Evolutionary conservation across 495 filamentous ascomycete species (phyloP), one percentile per base, ranked within the genome.

Genomic region (Lindgomyces ingoldianus): DNA sequence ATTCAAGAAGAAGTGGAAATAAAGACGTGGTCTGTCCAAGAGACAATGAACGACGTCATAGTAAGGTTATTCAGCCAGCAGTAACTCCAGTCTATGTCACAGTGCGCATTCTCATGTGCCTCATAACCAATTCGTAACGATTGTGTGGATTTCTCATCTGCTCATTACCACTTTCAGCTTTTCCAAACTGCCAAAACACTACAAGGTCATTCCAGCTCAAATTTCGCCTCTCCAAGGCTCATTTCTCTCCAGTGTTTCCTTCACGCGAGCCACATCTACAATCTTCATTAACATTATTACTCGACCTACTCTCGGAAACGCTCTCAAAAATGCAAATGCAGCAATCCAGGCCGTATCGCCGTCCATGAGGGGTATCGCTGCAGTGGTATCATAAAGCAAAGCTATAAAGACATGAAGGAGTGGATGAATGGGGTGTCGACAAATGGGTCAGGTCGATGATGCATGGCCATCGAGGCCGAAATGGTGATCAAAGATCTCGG

Each of bases 301-400:
- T 19, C 21, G 10, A 11, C 21, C 25, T 24, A 27, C 49, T 27
- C 21, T 27, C 26, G 21, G 29, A 33, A 9, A 16, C 46, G 16
- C n/a, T n/a, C 25, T 25, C 46, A 22, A 3, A 47, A n/a, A 22
- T 51, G 44, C 24, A 57, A 67, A 67, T 62, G 64, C 57, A 67
- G 64, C 29, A 61, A 56, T 62, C 57, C 41, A 67, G 50, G 57
- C 33, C 25, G 49, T 36, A 51, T 59, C 60, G 52, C 51, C 51
- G 42, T 39, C 41, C 54, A 56, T 51, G 50, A 62, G 39, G 64
- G 64, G 64, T 67, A 67, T 67, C 64, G 44, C 48, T 45, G 55
- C 47, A 54, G 54, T 64, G 54, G 56, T 60, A 59, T 59, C 62
- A 60, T 61, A 52, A 67, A 60, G 25, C 6, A 21, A 57, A 63